phyloP scores from a whole-genome alignment of 2,329 filamentous ascomycete genomes.

The Xylaria sp. region DNA sequence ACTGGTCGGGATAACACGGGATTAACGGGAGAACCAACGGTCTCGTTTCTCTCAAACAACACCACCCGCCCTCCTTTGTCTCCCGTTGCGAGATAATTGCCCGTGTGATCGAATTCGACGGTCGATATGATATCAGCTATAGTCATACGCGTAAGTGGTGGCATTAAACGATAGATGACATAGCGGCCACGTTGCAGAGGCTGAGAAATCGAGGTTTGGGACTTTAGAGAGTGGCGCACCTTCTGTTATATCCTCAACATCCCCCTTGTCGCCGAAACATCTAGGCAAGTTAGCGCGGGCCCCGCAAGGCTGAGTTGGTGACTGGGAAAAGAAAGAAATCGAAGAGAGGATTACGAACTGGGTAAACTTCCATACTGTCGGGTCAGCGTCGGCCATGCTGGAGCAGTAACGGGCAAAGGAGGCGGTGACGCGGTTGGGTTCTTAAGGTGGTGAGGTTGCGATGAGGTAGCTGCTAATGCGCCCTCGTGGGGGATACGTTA shows the following conservation, averaged over 20 bases:
- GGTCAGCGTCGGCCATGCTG: slow-evolving; percentile 33
- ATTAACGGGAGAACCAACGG: slow-evolving; percentile 62
- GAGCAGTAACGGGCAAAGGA: slow-evolving; percentile 12
- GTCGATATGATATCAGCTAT: slow-evolving; percentile 89
- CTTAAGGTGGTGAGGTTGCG: slow-evolving; percentile 21
- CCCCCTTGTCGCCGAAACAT: slow-evolving; percentile 99
- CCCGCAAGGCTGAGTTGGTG: slow-evolving; percentile 25
- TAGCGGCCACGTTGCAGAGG: background rate
- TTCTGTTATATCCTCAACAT: slow-evolving; percentile 99
- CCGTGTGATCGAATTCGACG: slow-evolving; percentile 88
- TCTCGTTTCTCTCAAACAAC: slow-evolving; percentile 92
- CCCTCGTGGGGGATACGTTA: slow-evolving; percentile 27
- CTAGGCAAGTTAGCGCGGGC: slow-evolving; percentile 54
- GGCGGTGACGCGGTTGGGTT: slow-evolving; percentile 7
- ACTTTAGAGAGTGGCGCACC: slow-evolving; percentile 57
- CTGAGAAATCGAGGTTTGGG: background rate
- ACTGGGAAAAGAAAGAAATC: slow-evolving; percentile 6
- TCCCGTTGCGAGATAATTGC: slow-evolving; percentile 88
- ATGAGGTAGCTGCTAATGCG: slow-evolving; percentile 29
- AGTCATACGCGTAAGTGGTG: slow-evolving; percentile 10
- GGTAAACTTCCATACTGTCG: slow-evolving; percentile 34
- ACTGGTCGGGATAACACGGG: background rate
- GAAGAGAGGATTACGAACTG: slow-evolving; percentile 21
- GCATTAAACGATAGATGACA: background rate
- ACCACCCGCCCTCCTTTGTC: slow-evolving; percentile 88